phyloP scores from a whole-genome alignment of 176 grass and related monocot species.

The Oryza meridionalis region DNA sequence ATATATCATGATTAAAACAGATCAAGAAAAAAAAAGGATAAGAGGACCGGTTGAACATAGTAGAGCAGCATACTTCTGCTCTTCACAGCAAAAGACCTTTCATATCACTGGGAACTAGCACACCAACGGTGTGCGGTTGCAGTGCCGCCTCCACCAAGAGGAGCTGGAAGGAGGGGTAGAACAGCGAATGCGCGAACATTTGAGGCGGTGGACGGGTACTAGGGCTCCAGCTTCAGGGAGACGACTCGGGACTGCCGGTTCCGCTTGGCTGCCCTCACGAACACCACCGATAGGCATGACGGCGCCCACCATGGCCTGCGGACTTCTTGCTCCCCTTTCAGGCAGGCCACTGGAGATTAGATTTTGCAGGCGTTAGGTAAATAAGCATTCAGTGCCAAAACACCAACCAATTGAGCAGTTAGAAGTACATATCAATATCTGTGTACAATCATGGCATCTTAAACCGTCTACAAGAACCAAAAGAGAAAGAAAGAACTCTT shows the following conservation, averaged over 20 bases:
- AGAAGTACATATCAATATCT: background rate
- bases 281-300: constrained; percentile 77
- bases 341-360: constrained; percentile 73
- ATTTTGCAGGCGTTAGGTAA: constrained; percentile 21
- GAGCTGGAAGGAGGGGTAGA: background rate
- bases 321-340: constrained; percentile 96
- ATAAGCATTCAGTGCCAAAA: background rate
- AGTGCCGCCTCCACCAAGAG: background rate
- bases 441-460: background rate
- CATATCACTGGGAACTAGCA: constrained; percentile 28
- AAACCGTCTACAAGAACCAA: constrained; percentile 1
- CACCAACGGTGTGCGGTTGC: constrained; percentile 7
- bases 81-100: constrained; percentile 38
- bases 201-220: background rate
- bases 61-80: constrained; percentile 32
- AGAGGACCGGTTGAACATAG: constrained; percentile 34
- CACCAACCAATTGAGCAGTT: constrained; percentile 6
- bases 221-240: constrained; percentile 93
- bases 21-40: constrained; percentile 35
- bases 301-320: constrained; percentile 97
- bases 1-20: constrained; percentile 53
- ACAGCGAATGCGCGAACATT: background rate
- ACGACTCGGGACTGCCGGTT: constrained; percentile 86
- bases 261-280: constrained; percentile 71
- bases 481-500: background rate